Evolutionary conservation across 257 asterid species (phyloP), one percentile per base, ranked within the genome.

Genomic region (Ligustrum vulgare): DNA sequence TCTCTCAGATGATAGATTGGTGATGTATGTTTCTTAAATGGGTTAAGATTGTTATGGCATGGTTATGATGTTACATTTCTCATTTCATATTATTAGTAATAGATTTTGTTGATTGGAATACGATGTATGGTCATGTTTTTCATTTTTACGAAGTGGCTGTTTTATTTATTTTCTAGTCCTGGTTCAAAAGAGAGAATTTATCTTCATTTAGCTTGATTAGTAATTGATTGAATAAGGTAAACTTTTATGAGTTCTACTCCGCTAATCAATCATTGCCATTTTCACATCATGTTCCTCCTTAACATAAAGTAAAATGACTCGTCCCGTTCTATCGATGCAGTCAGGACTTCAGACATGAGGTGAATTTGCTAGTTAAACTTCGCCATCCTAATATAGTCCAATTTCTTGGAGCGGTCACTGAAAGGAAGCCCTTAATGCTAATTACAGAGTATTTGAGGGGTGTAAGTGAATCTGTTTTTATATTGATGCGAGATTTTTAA

Each of bases 261-360:
- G 43, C 10, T 58, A 58, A 58, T 33, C 33, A 23, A 62, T 65
- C 32, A 18, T 35, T 64, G 72, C 54, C 9, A 67, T 69, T 32
- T 78, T 72, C 72, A 65, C 76, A 56, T 60, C 71, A 47, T 63
- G 71, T 86, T 64, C 25, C 66, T 74, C 56, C 56, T 15, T 9
- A 22, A 45, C 33, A 34, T 62, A 41, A 67, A 64, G 78, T 69
- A 69, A 35, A 18, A 71, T 65, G 58, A 72, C 78, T 45, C 75
- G 8, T 69, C 56, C 70, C 65, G 69, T 83, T 34, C 79, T 75
- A 65, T 51, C 51, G 51, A 65, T 86, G 65, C 92, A 92, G 99
- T 71, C 99, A 94, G 89, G 99, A 94, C 86, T 94, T 92, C 88
- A 90, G 98, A 86, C 99, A 94, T 75, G 98, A 92, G 89, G 99